Base-by-base conservation (phyloP, 2,329 filamentous ascomycete genomes). In the Aspergillus piperis region DNA sequence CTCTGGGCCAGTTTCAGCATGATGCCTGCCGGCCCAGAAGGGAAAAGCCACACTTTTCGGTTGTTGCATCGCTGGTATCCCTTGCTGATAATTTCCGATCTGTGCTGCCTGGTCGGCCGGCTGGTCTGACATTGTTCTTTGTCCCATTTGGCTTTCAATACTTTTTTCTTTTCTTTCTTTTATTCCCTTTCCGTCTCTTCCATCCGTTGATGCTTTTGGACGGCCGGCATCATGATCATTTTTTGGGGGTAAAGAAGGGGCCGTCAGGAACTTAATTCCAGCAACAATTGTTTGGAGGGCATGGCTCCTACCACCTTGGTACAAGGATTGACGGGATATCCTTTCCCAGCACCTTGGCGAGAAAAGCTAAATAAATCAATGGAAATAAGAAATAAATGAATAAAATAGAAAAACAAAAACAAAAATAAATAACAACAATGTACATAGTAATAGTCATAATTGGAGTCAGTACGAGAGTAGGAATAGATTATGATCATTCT, bases 31-130 rank as follows among this genome's bases (percentile, higher is more conserved):
- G 25, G 38, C 38, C 52, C 15, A 54, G 38, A 32, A 42, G 23
- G n/a, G 52, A 15, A 44, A 44, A 23, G 17, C 32, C 50, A 39
- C 32, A 21, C 19, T 23, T 41, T 36, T 36, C 13, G 52, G 38
- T 42, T 32, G 52, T 54, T 44, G 52, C 52, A 54, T 54, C 52
- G 52, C 52, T 30, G 38, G 38, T 42, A 54, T 54, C 52, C 52
- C 52, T 54, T 54, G 52, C 52, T 54, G 52, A 54, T 44, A 44
- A 44, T 54, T 54, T 54, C 52, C 52, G 52, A 39, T 42, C 15
- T 42, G 52, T 54, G 52, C 32, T 54, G 52, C 38, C 52, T 54
- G 23, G 19, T 27, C 36, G 15, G 38, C 17, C 38, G 23, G 38
- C 36, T 19, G 25, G 17, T 36, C 15, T 54, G 21, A 19, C 19